Evolutionary conservation across 1,284 basidiomycete species (phyloP).

Genomic region (Exobasidium cylindrosporum): DNA sequence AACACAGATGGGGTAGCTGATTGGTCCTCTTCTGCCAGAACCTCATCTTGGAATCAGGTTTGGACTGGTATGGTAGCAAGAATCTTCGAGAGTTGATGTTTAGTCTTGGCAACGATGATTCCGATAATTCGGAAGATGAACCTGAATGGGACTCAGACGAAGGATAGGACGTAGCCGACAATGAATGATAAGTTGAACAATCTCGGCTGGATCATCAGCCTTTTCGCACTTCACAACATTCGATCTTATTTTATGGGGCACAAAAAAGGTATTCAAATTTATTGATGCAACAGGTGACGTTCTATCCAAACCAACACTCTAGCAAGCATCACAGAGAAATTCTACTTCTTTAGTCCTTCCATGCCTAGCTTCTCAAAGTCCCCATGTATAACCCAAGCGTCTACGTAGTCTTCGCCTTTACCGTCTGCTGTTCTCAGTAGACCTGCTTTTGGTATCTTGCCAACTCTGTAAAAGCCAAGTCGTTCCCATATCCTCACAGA

Average conservation of each 20-base stretch:
- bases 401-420: constrained; percentile 75
- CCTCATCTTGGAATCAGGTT: constrained; percentile 10
- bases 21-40: not conserved
- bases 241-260: too few relatives aligned
- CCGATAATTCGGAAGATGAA: constrained; percentile 6
- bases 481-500: constrained; percentile 79
- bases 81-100: constrained; percentile 4
- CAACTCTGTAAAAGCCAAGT: constrained; percentile 76
- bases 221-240: too few relatives aligned
- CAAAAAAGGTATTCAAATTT: too few relatives aligned
- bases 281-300: too few relatives aligned
- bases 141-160: not conserved
- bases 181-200: too few relatives aligned
- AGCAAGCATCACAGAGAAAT: too few relatives aligned
- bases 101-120: not conserved
- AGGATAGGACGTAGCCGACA: not conserved
- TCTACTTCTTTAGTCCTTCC: not conserved
- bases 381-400: constrained; percentile 82
- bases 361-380: constrained; percentile 61
- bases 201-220: too few relatives aligned
- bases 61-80: constrained; percentile 5
- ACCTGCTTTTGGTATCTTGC: constrained; percentile 80
- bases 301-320: too few relatives aligned
- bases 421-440: constrained; percentile 62
- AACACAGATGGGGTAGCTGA: not conserved